Conservation (phyloP, 2,329 filamentous ascomycete genomes). For the Nemania bipapillata region DNA sequence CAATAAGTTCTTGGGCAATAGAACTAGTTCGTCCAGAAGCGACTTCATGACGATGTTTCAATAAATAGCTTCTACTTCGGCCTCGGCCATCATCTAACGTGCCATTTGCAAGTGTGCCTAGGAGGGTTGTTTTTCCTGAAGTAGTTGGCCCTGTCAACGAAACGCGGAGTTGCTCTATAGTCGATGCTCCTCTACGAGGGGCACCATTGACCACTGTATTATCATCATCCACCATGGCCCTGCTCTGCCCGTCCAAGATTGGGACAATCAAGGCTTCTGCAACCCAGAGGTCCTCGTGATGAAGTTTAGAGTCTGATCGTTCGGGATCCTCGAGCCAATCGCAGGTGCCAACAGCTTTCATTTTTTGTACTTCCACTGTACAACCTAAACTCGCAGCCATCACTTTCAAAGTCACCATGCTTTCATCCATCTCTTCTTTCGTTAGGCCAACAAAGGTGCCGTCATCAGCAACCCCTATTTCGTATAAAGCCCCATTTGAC, state of each 20-base stretch:
- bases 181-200: constrained; percentile 61
- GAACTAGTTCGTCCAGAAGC: constrained; percentile 92
- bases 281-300: constrained; percentile 76
- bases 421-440: constrained; percentile 91
- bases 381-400: constrained; percentile 96
- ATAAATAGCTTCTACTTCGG: constrained; percentile 84
- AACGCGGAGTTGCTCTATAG: constrained; percentile 80
- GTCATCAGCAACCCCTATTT: constrained; percentile 96
- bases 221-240: constrained; percentile 40
- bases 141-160: constrained; percentile 89
- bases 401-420: constrained; percentile 80
- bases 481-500: constrained; percentile 91
- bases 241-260: constrained; percentile 61
- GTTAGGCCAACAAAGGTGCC: constrained; percentile 89
- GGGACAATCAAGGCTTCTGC: constrained; percentile 91
- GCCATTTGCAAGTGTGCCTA: constrained; percentile 89
- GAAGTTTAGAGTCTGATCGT: constrained; percentile 43
- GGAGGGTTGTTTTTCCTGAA: constrained; percentile 89
- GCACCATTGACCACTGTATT: constrained; percentile 35
- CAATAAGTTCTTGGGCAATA: constrained; percentile 90
- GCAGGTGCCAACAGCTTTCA: constrained; percentile 85
- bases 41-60: constrained; percentile 94
- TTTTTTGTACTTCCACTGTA: constrained; percentile 80
- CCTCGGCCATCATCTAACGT: constrained; percentile 91
- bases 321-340: constrained; percentile 71